phyloP scores from a whole-genome alignment of 768 basidiomycete species.

The Solioccasus polychromus region DNA sequence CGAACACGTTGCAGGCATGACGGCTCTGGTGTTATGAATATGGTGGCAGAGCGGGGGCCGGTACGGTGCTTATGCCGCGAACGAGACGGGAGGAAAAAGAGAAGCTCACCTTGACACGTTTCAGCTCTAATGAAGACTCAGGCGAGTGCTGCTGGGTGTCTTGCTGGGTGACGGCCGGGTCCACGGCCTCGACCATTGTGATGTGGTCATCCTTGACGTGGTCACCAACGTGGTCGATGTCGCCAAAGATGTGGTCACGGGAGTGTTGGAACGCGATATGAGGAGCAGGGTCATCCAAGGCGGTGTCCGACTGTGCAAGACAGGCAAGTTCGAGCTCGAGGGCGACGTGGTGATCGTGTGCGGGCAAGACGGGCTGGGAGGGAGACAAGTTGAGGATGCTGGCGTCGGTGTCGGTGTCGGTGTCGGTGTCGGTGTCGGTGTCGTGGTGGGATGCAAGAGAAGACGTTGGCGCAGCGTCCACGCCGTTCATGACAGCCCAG shows the following conservation, averaged over 20 bases:
- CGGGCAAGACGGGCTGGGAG: slow-evolving; percentile 25
- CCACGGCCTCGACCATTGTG: slow-evolving; percentile 34
- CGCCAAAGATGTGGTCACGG: slow-evolving; percentile 32
- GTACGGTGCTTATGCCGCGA: slow-evolving; percentile 13
- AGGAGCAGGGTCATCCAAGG: slow-evolving; percentile 23
- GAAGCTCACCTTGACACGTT: slow-evolving; percentile 76
- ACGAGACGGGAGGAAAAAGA: slow-evolving; percentile 17
- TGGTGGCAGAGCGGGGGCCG: slow-evolving; percentile 19
- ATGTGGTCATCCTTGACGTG: slow-evolving; percentile 32
- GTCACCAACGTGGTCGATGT: slow-evolving; percentile 35
- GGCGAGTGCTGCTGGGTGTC: slow-evolving; percentile 60
- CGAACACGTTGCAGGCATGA: slow-evolving; percentile 27
- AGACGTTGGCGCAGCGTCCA: slow-evolving; percentile 33
- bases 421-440: slow-evolving; percentile 31
- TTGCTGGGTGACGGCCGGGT: slow-evolving; percentile 43
- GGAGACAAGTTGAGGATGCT: slow-evolving; percentile 35
- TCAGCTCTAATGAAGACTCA: slow-evolving; percentile 70
- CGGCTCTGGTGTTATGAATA: slow-evolving; percentile 17
- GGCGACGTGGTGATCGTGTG: slow-evolving; percentile 33
- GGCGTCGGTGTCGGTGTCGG: slow-evolving; percentile 27
- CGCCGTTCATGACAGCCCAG: slow-evolving; percentile 41
- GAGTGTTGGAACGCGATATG: slow-evolving; percentile 29
- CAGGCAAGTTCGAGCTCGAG: slow-evolving; percentile 28
- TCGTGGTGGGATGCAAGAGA: slow-evolving; percentile 29
- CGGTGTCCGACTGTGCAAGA: slow-evolving; percentile 26